A percentile compares a stretch with the other conserved stretches of the same genome.
Evolutionary conservation across 2,329 filamentous ascomycete genomes (phyloP).

Genomic region (Bipolaris zeicola): DNA sequence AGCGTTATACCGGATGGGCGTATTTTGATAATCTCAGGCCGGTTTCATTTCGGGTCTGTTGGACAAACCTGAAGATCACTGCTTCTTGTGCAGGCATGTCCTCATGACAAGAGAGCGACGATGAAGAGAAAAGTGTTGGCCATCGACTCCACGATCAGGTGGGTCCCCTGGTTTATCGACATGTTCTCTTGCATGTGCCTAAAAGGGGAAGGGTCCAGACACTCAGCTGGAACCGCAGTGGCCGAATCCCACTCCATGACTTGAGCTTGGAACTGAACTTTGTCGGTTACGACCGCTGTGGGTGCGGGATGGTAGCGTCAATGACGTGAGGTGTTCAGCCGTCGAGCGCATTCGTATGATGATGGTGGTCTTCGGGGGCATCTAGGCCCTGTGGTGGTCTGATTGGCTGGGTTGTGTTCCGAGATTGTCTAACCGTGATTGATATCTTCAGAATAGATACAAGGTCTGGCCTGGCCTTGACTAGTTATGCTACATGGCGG

Average conservation of each 20-base stretch:
- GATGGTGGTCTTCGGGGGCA: neutral
- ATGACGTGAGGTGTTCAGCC: constrained; percentile 6
- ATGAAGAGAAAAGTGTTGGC: neutral
- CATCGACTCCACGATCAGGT: neutral
- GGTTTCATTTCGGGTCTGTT: neutral
- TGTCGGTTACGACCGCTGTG: constrained; percentile 3
- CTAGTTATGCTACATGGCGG: constrained; percentile 1
- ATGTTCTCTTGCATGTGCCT: neutral
- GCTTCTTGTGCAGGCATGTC: neutral
- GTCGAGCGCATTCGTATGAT: neutral
- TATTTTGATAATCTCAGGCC: neutral
- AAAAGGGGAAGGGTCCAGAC: neutral
- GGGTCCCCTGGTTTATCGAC: neutral
- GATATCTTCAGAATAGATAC: neutral
- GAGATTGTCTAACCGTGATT: neutral
- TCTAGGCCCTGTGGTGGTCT: neutral
- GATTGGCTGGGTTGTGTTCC: neutral
- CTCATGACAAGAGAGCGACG: neutral
- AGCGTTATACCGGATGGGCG: neutral
- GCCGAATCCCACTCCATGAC: neutral
- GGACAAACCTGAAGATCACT: neutral
- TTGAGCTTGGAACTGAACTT: neutral
- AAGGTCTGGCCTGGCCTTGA: neutral
- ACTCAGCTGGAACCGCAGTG: neutral
- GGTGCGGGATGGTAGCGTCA: neutral